Conservation (phyloP, 108 stramenopile genomes). For the Skeletonema tropicum region DNA sequence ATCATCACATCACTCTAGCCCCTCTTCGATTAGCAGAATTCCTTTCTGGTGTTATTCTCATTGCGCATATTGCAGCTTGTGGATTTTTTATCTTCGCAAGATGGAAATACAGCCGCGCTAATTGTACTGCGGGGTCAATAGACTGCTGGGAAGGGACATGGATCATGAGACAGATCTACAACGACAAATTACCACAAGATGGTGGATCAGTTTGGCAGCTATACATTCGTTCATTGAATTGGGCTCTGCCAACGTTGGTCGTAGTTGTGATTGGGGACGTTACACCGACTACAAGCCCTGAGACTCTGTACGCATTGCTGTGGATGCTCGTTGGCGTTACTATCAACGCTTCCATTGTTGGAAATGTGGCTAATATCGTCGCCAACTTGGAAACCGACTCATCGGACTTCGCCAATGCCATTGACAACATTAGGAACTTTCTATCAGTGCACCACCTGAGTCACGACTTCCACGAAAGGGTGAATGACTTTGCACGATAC, state of each 20-base stretch:
- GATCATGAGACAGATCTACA: slow-evolving; percentile 54
- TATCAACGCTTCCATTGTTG: slow-evolving; percentile 62
- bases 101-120: slow-evolving; percentile 10
- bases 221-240: slow-evolving; percentile 60
- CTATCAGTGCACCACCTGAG: slow-evolving; percentile 45
- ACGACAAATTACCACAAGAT: slow-evolving; percentile 45
- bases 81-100: slow-evolving; percentile 57
- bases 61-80: slow-evolving; percentile 63
- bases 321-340: slow-evolving; percentile 58
- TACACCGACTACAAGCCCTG: slow-evolving; percentile 43
- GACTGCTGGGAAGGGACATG: slow-evolving; percentile 57
- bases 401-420: slow-evolving; percentile 33
- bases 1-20: slow-evolving; percentile 25
- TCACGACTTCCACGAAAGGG: slow-evolving; percentile 34
- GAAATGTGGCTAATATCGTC: slow-evolving; percentile 60
- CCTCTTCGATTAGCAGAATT: slow-evolving; percentile 45
- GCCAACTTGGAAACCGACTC: slow-evolving; percentile 52
- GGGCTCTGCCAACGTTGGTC: slow-evolving; percentile 67
- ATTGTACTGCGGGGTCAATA: neutral
- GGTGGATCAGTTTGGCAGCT: slow-evolving; percentile 38
- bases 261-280: slow-evolving; percentile 67
- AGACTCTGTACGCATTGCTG: slow-evolving; percentile 59
- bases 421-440: slow-evolving; percentile 54
- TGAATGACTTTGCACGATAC: slow-evolving; percentile 52
- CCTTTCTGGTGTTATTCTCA: slow-evolving; percentile 42